Conservation (phyloP, 139 green algal species). For the Chlorella sp. region DNA sequence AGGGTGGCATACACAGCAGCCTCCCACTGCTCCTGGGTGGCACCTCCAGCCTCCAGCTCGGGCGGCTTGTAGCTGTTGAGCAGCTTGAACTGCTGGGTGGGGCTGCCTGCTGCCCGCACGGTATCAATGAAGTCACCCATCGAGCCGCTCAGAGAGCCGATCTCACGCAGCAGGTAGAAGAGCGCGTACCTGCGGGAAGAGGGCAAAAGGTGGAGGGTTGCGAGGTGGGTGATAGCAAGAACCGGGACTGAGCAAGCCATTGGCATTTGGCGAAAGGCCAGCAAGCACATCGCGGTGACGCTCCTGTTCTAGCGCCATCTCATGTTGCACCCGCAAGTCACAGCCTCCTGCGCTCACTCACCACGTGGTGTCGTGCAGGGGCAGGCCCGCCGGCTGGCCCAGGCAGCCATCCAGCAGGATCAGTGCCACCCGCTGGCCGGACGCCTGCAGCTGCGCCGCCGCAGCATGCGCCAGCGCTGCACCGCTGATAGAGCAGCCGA, state of each 20-base stretch:
- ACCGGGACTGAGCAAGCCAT: too few species aligned
- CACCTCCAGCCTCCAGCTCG: constrained; percentile 17
- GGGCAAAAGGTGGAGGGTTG: background rate
- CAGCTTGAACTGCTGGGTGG: constrained; percentile 50
- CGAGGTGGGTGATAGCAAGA: background rate
- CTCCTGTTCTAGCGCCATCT: too few species aligned
- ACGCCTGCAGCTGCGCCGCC: constrained; percentile 47
- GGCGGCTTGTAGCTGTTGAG: constrained; percentile 48
- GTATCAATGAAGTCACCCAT: constrained; percentile 65
- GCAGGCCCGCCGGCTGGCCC: constrained; percentile 32
- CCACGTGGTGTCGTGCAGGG: constrained; percentile 59
- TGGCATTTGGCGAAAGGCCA: too few species aligned
- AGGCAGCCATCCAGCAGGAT: constrained; percentile 74
- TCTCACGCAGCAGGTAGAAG: constrained; percentile 61
- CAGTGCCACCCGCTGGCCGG: constrained; percentile 52
- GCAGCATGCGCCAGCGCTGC: constrained; percentile 61
- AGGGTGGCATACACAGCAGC: constrained; percentile 51
- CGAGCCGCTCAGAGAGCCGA: constrained; percentile 45
- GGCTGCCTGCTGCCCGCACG: constrained; percentile 35
- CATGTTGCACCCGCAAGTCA: too few species aligned
- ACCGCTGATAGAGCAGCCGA: constrained; percentile 57
- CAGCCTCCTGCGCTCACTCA: background rate
- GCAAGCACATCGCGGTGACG: too few species aligned
- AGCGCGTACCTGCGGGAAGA: constrained; percentile 46
- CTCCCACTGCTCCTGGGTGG: constrained; percentile 57